phyloP scores from a whole-genome alignment of 208 protist genomes.

The Crithidia brevicula region DNA sequence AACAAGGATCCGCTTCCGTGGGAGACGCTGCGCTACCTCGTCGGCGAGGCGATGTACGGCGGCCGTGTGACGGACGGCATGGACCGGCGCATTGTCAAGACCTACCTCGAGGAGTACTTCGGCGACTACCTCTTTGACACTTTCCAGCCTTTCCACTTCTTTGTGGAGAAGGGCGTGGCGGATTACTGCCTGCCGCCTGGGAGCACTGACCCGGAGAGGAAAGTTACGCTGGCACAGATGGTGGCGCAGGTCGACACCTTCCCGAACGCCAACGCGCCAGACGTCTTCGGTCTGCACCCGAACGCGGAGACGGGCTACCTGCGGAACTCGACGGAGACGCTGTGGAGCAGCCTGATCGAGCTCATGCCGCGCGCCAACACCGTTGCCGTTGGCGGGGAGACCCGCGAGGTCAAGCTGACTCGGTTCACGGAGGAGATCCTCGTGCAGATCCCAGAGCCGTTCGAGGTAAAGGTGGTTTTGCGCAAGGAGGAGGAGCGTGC shows the following conservation, averaged over 20 bases:
- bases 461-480: constrained; percentile 91
- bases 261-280: constrained; percentile 94
- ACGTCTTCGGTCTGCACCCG: constrained; percentile 98
- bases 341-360: constrained; percentile 97
- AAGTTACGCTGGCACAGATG: constrained; percentile 88
- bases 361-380: constrained; percentile 94
- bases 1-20: constrained; percentile 98
- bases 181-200: constrained; percentile 94
- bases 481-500: constrained; percentile 76
- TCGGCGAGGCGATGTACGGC: constrained; percentile 99
- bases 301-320: constrained; percentile 99
- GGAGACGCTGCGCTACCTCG: constrained; percentile 98
- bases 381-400: constrained; percentile 57
- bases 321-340: constrained; percentile 90
- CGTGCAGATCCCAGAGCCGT: constrained; percentile 89
- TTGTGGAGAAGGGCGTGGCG: constrained; percentile 72
- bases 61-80: constrained; percentile 98
- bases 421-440: constrained; percentile 92
- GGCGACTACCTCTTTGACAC: constrained; percentile 99
- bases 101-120: constrained; percentile 99
- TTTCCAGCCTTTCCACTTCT: constrained; percentile 99
- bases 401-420: constrained; percentile 89
- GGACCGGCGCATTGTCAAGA: constrained; percentile 98
- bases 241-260: constrained; percentile 92
- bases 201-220: constrained; percentile 68